phyloP scores from a whole-genome alignment of 2,329 filamentous ascomycete species.

The Penicillium sp. region DNA sequence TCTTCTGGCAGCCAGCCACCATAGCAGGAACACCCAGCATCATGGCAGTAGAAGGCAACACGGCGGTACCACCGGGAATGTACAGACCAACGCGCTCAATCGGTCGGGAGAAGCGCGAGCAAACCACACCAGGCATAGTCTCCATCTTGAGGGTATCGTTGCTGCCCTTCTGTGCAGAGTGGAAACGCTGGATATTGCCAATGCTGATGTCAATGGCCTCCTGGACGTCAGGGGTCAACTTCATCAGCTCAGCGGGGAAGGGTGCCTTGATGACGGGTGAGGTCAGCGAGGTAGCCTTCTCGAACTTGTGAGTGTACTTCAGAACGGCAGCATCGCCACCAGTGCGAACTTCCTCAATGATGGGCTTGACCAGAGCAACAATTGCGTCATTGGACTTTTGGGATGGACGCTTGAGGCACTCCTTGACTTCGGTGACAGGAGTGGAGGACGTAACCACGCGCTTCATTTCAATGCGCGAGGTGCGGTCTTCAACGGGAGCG shows the following conservation, averaged over 20 bases:
- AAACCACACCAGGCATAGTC: slow-evolving; percentile 96
- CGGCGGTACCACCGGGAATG: slow-evolving; percentile 92
- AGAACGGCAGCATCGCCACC: slow-evolving; percentile 87
- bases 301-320: slow-evolving; percentile 96
- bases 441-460: slow-evolving; percentile 71
- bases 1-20: slow-evolving; percentile 95
- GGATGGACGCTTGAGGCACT: slow-evolving; percentile 82
- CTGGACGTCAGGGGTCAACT: slow-evolving; percentile 78
- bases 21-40: slow-evolving; percentile 98
- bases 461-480: slow-evolving; percentile 76
- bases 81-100: slow-evolving; percentile 97
- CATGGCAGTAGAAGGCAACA: slow-evolving; percentile 93
- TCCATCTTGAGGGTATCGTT: slow-evolving; percentile 81
- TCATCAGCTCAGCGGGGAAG: slow-evolving; percentile 84
- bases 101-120: slow-evolving; percentile 86
- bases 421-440: slow-evolving; percentile 66
- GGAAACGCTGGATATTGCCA: slow-evolving; percentile 93
- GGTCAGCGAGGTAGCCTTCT: slow-evolving; percentile 88
- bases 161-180: slow-evolving; percentile 80
- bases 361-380: slow-evolving; percentile 85
- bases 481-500: slow-evolving; percentile 54
- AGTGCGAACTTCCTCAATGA: slow-evolving; percentile 82
- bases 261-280: slow-evolving; percentile 89
- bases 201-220: slow-evolving; percentile 92
- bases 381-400: slow-evolving; percentile 95